A percentile compares a stretch with the other conserved stretches of the same genome.
Conservation (phyloP, 2,329 filamentous ascomycete genomes). For the Colletotrichum destructivum region DNA sequence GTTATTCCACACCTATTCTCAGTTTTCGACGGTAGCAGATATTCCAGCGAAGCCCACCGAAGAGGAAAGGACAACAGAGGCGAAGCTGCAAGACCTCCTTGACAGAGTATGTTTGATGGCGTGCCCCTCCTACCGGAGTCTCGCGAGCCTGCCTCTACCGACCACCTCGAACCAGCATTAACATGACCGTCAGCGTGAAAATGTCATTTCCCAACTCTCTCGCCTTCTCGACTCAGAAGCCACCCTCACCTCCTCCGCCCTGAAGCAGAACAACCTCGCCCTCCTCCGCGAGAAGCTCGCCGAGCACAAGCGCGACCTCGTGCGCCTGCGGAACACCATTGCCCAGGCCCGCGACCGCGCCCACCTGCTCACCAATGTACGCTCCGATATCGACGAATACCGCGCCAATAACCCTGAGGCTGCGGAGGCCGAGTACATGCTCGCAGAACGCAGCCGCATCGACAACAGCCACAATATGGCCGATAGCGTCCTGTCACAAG, state of each 20-base stretch:
- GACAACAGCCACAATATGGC: slow-evolving; percentile 92
- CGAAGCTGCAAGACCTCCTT: slow-evolving; percentile 86
- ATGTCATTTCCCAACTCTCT: slow-evolving; percentile 84
- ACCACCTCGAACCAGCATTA: not conserved
- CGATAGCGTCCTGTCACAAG: slow-evolving; percentile 92
- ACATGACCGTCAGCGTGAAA: slow-evolving; percentile 76
- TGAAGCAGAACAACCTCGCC: slow-evolving; percentile 97
- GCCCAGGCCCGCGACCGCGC: slow-evolving; percentile 85
- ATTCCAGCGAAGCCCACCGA: slow-evolving; percentile 87
- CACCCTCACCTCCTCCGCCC: slow-evolving; percentile 85
- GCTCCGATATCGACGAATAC: slow-evolving; percentile 92
- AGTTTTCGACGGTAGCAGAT: slow-evolving; percentile 85
- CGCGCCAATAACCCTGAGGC: slow-evolving; percentile 84
- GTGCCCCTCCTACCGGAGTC: not conserved
- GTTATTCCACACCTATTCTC: slow-evolving; percentile 88
- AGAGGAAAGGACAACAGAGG: slow-evolving; percentile 85
- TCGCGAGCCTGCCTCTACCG: not conserved
- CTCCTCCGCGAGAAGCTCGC: slow-evolving; percentile 91
- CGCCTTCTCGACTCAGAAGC: slow-evolving; percentile 95
- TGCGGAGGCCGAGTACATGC: slow-evolving; percentile 96
- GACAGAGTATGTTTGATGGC: slow-evolving; percentile 74
- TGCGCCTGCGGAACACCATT: slow-evolving; percentile 81
- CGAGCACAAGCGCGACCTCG: slow-evolving; percentile 88
- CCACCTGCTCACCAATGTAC: slow-evolving; percentile 91
- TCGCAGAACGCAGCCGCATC: slow-evolving; percentile 87